phyloP scores from a whole-genome alignment of 1,284 basidiomycete genomes.

The Ganoderma leucocontextum region DNA sequence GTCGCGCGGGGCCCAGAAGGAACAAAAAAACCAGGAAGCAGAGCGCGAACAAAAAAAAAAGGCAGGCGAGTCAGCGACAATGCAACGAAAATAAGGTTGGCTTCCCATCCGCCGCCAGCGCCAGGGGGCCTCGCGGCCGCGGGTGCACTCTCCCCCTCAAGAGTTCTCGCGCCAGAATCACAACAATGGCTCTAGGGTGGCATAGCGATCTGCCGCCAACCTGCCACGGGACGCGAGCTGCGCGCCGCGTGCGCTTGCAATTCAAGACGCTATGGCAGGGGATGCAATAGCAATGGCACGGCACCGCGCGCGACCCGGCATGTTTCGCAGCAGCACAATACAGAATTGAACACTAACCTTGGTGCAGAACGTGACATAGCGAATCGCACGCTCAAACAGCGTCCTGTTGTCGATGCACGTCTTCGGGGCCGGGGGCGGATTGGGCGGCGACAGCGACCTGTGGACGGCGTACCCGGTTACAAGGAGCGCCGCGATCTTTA shows the following conservation, averaged over 20 bases:
- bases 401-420: slow-evolving; percentile 36
- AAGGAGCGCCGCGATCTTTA: slow-evolving; percentile 37
- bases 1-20: neutral
- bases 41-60: neutral
- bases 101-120: slow-evolving; percentile 13
- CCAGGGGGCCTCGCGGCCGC: slow-evolving; percentile 5
- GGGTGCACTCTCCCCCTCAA: neutral
- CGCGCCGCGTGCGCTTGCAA: slow-evolving; percentile 1
- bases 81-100: slow-evolving; percentile 16
- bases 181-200: neutral
- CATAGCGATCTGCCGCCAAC: slow-evolving; percentile 2
- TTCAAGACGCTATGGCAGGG: slow-evolving; percentile 5
- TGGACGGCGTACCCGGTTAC: slow-evolving; percentile 38
- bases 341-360: slow-evolving; percentile 35
- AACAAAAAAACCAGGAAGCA: neutral
- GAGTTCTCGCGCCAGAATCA: slow-evolving; percentile 1
- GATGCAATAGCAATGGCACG: neutral
- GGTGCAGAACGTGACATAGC: slow-evolving; percentile 42
- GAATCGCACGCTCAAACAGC: slow-evolving; percentile 42
- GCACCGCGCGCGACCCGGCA: neutral
- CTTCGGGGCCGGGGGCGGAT: slow-evolving; percentile 38
- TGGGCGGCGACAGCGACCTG: slow-evolving; percentile 40
- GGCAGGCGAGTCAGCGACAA: slow-evolving; percentile 7
- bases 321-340: neutral
- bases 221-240: slow-evolving; percentile 1